Evolutionary conservation across 2,329 filamentous ascomycete genomes (phyloP).

Genomic region (Penicillium crustosum): DNA sequence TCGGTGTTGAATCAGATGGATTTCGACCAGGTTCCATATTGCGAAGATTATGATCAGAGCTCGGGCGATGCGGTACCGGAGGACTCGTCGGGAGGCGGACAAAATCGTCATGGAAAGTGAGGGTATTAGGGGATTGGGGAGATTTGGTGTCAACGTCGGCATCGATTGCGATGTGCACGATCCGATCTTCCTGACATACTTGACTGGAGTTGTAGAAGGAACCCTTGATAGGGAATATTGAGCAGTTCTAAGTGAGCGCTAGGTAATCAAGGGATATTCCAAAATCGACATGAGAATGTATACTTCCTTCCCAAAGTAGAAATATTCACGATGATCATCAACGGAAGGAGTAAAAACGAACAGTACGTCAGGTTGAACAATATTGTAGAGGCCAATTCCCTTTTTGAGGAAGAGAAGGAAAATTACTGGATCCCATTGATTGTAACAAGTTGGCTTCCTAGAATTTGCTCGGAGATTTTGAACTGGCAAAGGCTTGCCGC

Average conservation of each 20-base stretch:
- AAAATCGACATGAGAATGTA: neutral
- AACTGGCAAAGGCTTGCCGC: too few species aligned
- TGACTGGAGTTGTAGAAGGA: neutral
- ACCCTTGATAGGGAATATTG: neutral
- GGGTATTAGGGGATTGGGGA: neutral
- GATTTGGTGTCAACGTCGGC: neutral
- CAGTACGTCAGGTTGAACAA: too few species aligned
- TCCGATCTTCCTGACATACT: neutral
- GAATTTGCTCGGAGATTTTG: too few species aligned
- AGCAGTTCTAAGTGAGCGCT: neutral
- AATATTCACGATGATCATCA: neutral
- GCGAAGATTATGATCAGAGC: slow-evolving; percentile 18
- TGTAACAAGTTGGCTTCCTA: too few species aligned
- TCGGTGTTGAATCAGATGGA: slow-evolving; percentile 19
- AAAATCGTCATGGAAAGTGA: slow-evolving; percentile 17
- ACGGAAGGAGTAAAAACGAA: neutral
- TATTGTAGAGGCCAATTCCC: too few species aligned
- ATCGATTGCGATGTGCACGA: neutral
- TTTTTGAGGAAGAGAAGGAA: too few species aligned
- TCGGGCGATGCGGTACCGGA: slow-evolving; percentile 20
- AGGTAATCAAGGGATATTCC: slow-evolving; percentile 3
- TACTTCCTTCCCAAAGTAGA: neutral
- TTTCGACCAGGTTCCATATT: slow-evolving; percentile 23
- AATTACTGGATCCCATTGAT: too few species aligned
- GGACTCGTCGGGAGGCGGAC: slow-evolving; percentile 12